Evolutionary conservation across 805 yeast genomes (phyloP).

Genomic region (Wickerhamiella kurtzmanii): DNA sequence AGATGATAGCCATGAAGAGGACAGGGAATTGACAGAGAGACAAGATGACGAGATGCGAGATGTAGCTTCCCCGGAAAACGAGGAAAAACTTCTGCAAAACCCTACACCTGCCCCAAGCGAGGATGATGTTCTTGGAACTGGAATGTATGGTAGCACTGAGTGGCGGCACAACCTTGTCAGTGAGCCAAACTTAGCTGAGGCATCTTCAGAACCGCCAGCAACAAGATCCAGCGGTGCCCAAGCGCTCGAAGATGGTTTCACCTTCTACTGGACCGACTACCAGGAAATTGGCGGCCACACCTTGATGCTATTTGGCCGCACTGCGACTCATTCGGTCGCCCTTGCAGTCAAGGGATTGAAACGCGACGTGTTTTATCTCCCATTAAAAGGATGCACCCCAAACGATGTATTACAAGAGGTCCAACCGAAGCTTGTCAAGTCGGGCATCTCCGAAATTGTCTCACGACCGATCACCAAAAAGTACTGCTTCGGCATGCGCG

Average conservation of each 20-base stretch:
- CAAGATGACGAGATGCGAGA: too few relatives aligned
- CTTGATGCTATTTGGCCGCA: slow-evolving; percentile 69
- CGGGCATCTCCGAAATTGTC: slow-evolving; percentile 46
- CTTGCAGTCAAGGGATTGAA: slow-evolving; percentile 58
- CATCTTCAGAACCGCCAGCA: neutral
- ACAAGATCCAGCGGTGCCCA: neutral
- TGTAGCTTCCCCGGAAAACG: neutral
- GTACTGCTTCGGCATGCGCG: slow-evolving; percentile 79
- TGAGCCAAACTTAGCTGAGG: neutral
- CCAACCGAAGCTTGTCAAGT: slow-evolving; percentile 47
- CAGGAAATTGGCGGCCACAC: slow-evolving; percentile 49
- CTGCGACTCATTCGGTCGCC: slow-evolving; percentile 45
- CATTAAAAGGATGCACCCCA: slow-evolving; percentile 32
- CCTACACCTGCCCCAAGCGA: slow-evolving; percentile 35
- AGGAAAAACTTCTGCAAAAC: slow-evolving; percentile 30
- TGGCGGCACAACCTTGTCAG: neutral
- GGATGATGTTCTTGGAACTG: slow-evolving; percentile 45
- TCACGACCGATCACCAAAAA: slow-evolving; percentile 62
- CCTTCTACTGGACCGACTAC: slow-evolving; percentile 82
- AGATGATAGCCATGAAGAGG: neutral
- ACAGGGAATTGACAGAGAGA: too few relatives aligned
- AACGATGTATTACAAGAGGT: slow-evolving; percentile 70
- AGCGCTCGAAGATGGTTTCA: slow-evolving; percentile 17
- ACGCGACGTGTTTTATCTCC: slow-evolving; percentile 67
- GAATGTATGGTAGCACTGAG: neutral